phyloP scores from a whole-genome alignment of 345 rosid species.

The Mangifera indica region DNA sequence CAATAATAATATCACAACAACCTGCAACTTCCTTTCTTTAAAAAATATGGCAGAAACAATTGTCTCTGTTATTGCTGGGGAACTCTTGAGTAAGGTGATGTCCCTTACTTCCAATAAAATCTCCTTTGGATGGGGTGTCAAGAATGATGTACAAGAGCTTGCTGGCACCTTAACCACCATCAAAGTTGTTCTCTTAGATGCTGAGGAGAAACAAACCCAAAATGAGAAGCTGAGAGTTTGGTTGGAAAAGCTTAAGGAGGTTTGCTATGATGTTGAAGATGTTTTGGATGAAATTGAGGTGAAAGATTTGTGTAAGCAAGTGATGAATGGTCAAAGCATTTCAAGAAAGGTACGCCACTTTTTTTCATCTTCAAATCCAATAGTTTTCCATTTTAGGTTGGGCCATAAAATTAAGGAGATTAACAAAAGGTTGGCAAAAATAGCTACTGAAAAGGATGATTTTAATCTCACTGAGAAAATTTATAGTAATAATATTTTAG shows the following conservation, averaged over 20 bases:
- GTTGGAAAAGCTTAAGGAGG: no score
- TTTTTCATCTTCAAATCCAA: neutral
- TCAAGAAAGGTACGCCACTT: conserved; percentile 7
- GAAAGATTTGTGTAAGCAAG: no score
- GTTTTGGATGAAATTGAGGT: no score
- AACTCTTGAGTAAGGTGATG: neutral
- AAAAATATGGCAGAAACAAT: no score
- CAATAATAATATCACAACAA: no score
- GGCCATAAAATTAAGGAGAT: conserved; percentile 11
- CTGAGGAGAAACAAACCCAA: neutral
- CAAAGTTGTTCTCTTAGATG: conserved; percentile 12
- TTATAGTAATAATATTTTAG: no score
- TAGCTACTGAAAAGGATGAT: neutral
- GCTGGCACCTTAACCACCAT: neutral
- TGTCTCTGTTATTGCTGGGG: neutral
- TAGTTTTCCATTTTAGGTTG: conserved; percentile 1
- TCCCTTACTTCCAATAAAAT: neutral
- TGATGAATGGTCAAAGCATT: neutral
- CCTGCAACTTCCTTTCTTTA: no score
- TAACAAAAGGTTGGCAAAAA: neutral
- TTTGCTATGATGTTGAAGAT: no score
- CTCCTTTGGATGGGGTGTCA: neutral
- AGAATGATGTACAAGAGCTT: neutral
- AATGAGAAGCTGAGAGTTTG: neutral
- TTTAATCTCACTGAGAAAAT: neutral